Base-by-base conservation (phyloP, 2,329 filamentous ascomycete genomes). In the Epichloe bromicola region DNA sequence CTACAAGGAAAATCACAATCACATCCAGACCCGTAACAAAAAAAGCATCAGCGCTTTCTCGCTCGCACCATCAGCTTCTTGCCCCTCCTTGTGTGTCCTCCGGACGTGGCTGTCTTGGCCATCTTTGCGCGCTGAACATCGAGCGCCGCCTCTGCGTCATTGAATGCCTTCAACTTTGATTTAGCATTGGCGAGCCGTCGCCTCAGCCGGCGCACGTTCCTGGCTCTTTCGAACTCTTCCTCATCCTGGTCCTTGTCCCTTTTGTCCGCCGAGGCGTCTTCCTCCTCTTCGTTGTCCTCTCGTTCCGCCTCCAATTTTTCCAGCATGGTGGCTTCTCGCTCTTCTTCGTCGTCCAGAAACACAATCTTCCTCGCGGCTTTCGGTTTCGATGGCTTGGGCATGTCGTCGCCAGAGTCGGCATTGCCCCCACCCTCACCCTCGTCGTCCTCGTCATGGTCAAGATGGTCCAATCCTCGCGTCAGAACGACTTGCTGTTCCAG, bases 31-130 rank as follows among this genome's bases (percentile, higher is more conserved):
- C 3, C n/a, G 14, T 36, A 12, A 23, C 12, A 6, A 23, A 23
- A 6, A 2, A 48, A 63, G 20, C 5, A 10, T 20, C 70, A 82
- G 61, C 78, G 72, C 71, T 84, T 84, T 56, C 80, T 72, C 63
- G 78, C 72, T 55, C 77, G 74, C 51, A 82, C 72, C 70, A 80
- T 82, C 55, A 82, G 74, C 67, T 79, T 82, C 64, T 75, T 75
- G 23, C 80, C 80, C 39, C 70, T 70, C 62, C 79, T 80, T 30
- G 76, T 82, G n/a, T 71, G 60, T 14, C 78, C 78, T 38, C 77
- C 78, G 5, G 75, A 73, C 2, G 79, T 83, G 8, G 75, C 70
- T 56, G 79, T 81, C 70, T 84, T 84, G 37, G 78, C 78, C 79
- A 83, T 83, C 62, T 75, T 78, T 17, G 78, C 76, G 53, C 75